Evolutionary conservation across 2,329 filamentous ascomycete species (phyloP), one percentile per base, ranked within the genome.

Genomic region (Phyllosticta paracitricarpa): DNA sequence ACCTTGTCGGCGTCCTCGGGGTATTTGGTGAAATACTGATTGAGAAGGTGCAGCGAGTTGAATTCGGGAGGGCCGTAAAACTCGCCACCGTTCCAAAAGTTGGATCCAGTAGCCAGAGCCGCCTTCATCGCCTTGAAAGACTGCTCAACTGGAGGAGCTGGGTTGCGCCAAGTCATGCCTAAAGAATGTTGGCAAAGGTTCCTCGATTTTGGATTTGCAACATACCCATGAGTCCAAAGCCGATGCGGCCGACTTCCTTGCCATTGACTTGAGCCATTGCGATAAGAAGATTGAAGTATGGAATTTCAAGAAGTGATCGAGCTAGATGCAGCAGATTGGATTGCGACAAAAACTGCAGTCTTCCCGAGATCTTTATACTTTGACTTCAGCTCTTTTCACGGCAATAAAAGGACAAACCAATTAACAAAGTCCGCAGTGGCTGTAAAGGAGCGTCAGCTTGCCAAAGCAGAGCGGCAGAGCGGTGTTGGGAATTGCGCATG

Each of bases 21-120:
- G 64, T 82, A 78, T 65, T 78, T 75, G 26, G 73, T 73, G 65
- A 82, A 82, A 67, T 82, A 82, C 57, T 75, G 76, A 24, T 76
- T 75, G 25, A 82, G 72, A 6, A 82, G 69, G 33, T 79, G 75
- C 0, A 82, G 71, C 10, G 73, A 77, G 66, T 80, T 82, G 64
- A 70, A 70, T 35, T 78, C 72, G 1, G 76, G 72, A 0, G 73
- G 69, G 12, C 79, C 79, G 66, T 81, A 81, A 60, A 81, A 62
- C 64, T 79, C 77, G 62, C 78, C 79, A 51, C 76, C 79, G 64
- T 81, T 81, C 78, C 78, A 81, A 64, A 76, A 74, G 65, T 76
- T 77, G n/a, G 76, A 71, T 30, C 78, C 78, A 14, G 66, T 61
- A 2, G 70, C 65, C 17, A 79, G 66, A 28, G 77, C 75, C 1